Percentiles rank a stretch among this genome's conserved stretches.
Conservation (phyloP, 257 asterid species). For the Schizonepeta tenuifolia region DNA sequence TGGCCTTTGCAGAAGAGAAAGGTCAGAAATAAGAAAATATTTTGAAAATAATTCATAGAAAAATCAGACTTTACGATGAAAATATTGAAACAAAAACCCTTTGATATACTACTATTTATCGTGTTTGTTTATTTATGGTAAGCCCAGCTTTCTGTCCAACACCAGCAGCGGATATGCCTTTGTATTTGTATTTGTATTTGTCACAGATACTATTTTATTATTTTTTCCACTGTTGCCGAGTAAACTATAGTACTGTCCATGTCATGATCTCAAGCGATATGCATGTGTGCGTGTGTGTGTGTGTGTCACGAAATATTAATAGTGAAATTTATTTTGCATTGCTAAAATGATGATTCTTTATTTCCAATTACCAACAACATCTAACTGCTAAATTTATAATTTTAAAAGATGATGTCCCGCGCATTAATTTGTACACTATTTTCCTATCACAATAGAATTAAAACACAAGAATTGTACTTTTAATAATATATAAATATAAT, state of each 20-base stretch:
- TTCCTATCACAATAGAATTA: no score
- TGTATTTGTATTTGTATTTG: no score
- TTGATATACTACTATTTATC: not conserved
- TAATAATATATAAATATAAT: no score
- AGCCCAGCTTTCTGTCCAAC: constrained; percentile 23
- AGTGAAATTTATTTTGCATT: not conserved
- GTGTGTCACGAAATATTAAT: not conserved
- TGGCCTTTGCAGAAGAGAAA: constrained; percentile 40
- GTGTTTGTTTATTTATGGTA: not conserved
- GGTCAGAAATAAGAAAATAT: constrained; percentile 24
- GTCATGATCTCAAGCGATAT: not conserved
- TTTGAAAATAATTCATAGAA: constrained; percentile 10
- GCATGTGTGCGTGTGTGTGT: no score
- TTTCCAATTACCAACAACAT: not conserved
- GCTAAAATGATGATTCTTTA: not conserved
- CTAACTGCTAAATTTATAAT: no score
- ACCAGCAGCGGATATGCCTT: constrained; percentile 20
- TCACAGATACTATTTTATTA: constrained; percentile 7
- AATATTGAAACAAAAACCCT: constrained; percentile 28
- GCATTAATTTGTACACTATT: no score
- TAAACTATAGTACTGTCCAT: constrained; percentile 20
- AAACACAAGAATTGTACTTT: no score
- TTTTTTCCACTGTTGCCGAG: constrained; percentile 31
- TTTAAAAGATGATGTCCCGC: no score
- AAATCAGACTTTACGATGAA: not conserved